Evolutionary conservation across 352 stramenopile genomes (phyloP).

Genomic region (Pythium aquatile): DNA sequence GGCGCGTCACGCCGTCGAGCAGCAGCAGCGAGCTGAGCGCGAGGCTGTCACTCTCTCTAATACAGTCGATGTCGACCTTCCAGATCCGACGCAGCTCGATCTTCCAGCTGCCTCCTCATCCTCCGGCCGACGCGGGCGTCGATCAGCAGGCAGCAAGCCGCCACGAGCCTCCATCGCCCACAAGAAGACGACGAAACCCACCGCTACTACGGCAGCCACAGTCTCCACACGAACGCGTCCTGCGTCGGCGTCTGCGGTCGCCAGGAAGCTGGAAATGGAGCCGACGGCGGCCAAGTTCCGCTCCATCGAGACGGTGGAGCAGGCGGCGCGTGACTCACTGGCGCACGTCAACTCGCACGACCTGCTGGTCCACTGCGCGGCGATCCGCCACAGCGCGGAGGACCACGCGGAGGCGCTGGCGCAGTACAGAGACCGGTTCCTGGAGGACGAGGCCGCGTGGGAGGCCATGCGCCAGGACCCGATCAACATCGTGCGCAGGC

Average conservation of each 20-base stretch:
- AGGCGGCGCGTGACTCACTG: constrained; percentile 44
- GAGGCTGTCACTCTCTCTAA: neutral
- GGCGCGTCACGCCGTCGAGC: constrained; percentile 14
- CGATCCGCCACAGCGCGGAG: constrained; percentile 59
- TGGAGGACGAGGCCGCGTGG: constrained; percentile 58
- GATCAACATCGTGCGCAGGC: constrained; percentile 59
- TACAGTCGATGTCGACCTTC: neutral
- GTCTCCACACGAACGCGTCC: neutral
- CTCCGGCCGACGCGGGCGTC: too few species aligned
- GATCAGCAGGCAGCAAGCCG: neutral
- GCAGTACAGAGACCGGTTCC: constrained; percentile 49
- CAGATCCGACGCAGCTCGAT: neutral
- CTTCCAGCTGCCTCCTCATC: too few species aligned
- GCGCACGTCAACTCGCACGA: constrained; percentile 66
- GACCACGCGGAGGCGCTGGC: constrained; percentile 41
- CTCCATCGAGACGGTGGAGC: constrained; percentile 65
- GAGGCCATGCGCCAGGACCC: constrained; percentile 66
- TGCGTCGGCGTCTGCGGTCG: neutral
- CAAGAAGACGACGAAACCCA: neutral
- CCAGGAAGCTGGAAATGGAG: neutral
- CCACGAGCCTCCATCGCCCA: neutral
- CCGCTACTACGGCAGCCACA: too few species aligned
- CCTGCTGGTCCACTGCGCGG: constrained; percentile 57
- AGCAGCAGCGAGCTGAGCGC: neutral
- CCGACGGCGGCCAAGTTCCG: constrained; percentile 17